These are phyloP conservation scores for Neoascochyta sp. DNA, from an alignment of 2,329 filamentous ascomycete species.

Conservation along the genomic window DNA sequence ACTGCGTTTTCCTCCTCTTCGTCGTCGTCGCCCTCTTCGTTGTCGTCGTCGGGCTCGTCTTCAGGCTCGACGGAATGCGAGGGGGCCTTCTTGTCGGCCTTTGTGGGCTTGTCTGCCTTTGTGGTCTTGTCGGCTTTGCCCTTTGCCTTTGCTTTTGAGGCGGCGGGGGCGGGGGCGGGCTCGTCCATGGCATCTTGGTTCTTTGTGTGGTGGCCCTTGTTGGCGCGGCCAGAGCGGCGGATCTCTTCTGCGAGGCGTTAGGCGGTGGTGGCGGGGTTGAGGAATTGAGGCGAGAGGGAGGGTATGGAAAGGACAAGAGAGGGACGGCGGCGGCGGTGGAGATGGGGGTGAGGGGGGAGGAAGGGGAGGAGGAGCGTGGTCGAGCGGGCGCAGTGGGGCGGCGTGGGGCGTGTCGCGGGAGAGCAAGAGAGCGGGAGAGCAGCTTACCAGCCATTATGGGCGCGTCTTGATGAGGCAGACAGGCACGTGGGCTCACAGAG, in stretches of 20 bases:
- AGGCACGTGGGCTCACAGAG: constrained; percentile 31
- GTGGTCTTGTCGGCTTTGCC: constrained; percentile 7
- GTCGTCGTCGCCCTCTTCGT: constrained; percentile 38
- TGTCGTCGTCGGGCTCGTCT: constrained; percentile 37
- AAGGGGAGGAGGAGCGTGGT: too few relatives aligned
- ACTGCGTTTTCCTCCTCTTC: constrained; percentile 66
- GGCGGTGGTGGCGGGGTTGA: too few relatives aligned
- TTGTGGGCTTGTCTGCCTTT: constrained; percentile 6
- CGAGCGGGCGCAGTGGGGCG: constrained; percentile 1
- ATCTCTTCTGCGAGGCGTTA: constrained; percentile 66
- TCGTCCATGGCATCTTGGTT: constrained; percentile 60
- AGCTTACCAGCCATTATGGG: constrained; percentile 61
- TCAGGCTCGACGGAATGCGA: constrained; percentile 43
- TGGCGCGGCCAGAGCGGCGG: constrained; percentile 89
- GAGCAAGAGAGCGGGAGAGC: too few relatives aligned
- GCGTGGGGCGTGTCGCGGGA: constrained; percentile 18
- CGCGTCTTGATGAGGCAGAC: constrained; percentile 20
- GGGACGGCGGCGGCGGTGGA: too few relatives aligned
- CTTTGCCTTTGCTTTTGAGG: constrained; percentile 43
- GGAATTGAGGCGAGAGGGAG: too few relatives aligned
- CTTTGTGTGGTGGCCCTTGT: constrained; percentile 93
- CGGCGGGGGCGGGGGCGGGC: constrained; percentile 44
- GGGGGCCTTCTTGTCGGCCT: constrained; percentile 37
- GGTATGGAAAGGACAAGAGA: too few relatives aligned
- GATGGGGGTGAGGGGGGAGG: too few relatives aligned